Conservation (phyloP, 139 green algal species). For the Trebouxia sp. region DNA sequence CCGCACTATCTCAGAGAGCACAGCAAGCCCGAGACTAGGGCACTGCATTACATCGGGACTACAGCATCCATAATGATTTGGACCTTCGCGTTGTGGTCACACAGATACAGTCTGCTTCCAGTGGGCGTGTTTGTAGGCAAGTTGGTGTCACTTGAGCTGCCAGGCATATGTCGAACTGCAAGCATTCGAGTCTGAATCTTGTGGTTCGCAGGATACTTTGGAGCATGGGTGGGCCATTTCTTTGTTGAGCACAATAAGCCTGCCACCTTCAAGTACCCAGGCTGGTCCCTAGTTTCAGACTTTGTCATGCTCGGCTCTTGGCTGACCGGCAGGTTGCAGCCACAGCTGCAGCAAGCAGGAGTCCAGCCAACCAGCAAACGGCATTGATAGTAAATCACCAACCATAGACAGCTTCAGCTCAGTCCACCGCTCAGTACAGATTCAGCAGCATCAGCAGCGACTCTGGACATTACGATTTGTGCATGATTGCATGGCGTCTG, state of each 20-base stretch:
- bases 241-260: slow-evolving; percentile 18
- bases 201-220: background rate
- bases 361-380: background rate
- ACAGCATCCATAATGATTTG: background rate
- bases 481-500: no score
- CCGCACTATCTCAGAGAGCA: slow-evolving; percentile 13
- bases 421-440: no score
- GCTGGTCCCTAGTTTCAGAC: slow-evolving; percentile 13
- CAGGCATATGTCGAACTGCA: no score
- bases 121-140: slow-evolving; percentile 1
- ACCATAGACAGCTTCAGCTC: no score
- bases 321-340: background rate
- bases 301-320: slow-evolving; percentile 11
- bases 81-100: background rate
- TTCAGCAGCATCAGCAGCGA: no score
- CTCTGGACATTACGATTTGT: no score
- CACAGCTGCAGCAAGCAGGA: slow-evolving; percentile 32
- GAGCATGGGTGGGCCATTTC: slow-evolving; percentile 19
- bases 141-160: background rate
- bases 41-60: slow-evolving; percentile 10
- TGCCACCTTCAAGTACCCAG: slow-evolving; percentile 23
- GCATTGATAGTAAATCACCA: no score
- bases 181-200: no score
- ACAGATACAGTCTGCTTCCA: background rate
- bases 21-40: background rate